Evolutionary conservation across 2,329 filamentous ascomycete genomes (phyloP).

Genomic region (Trichothecium sympodiale): DNA sequence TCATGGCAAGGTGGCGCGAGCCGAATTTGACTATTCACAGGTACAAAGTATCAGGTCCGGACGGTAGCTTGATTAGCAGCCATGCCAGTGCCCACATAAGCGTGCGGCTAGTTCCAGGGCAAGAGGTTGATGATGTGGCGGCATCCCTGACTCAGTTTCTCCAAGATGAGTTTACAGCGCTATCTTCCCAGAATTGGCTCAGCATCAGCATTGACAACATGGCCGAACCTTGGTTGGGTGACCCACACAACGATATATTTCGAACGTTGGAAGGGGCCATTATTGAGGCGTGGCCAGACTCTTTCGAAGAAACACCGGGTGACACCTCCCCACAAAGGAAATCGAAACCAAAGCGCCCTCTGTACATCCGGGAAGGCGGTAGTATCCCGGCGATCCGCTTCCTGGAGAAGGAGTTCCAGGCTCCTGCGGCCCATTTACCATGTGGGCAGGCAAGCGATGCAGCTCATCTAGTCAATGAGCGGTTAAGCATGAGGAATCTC

Average conservation of each 20-base stretch:
- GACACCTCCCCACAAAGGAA: constrained; percentile 6
- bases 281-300: constrained; percentile 68
- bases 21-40: constrained; percentile 89
- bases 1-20: constrained; percentile 93
- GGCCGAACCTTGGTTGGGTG: constrained; percentile 92
- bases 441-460: constrained; percentile 91
- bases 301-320: constrained; percentile 18
- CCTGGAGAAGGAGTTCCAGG: constrained; percentile 84
- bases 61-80: constrained; percentile 83
- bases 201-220: constrained; percentile 80
- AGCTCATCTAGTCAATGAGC: constrained; percentile 90
- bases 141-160: constrained; percentile 57
- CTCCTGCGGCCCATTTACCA: constrained; percentile 83
- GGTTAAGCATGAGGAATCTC: constrained; percentile 78
- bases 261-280: constrained; percentile 78
- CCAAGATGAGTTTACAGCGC: constrained; percentile 55
- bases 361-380: constrained; percentile 93
- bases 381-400: constrained; percentile 93
- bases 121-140: constrained; percentile 72
- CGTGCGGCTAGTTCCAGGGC: constrained; percentile 84
- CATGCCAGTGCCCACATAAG: constrained; percentile 83
- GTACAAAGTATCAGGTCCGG: constrained; percentile 85
- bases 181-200: constrained; percentile 73
- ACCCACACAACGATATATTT: constrained; percentile 85
- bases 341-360: constrained; percentile 45